Percentiles rank a stretch among this genome's conserved stretches.
These are phyloP conservation scores for Gaeumannomyces tritici DNA, from an alignment of 2,329 filamentous ascomycete genomes.

Conservation along the genomic window DNA sequence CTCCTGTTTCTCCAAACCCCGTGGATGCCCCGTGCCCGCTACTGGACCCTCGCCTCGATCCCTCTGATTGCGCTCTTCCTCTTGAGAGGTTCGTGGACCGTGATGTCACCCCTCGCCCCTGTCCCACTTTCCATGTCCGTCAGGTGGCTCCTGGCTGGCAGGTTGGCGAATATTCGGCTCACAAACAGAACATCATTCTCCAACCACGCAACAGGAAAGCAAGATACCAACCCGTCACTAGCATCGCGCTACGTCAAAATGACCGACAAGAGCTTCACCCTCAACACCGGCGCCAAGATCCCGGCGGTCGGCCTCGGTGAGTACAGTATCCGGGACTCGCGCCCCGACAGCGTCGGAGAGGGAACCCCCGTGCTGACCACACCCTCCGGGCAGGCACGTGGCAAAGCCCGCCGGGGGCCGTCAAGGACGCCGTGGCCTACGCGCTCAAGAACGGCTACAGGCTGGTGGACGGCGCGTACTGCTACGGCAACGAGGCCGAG, in stretches of 20 bases:
- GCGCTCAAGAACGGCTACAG: slow-evolving; percentile 49
- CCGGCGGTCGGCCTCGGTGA: slow-evolving; percentile 54
- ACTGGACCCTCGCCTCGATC: neutral
- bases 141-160: too few species aligned
- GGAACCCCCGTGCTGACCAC: neutral
- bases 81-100: neutral
- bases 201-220: neutral
- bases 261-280: slow-evolving; percentile 47
- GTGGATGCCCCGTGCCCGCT: neutral
- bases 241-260: slow-evolving; percentile 24
- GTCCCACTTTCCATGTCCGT: too few species aligned
- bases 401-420: slow-evolving; percentile 51
- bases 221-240: neutral
- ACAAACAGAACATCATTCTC: neutral
- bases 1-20: neutral
- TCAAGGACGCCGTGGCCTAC: slow-evolving; percentile 46
- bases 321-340: slow-evolving; percentile 7
- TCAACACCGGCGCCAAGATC: slow-evolving; percentile 55
- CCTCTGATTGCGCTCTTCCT: neutral
- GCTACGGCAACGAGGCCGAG: slow-evolving; percentile 74
- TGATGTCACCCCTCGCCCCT: too few species aligned
- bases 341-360: too few species aligned
- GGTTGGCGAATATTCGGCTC: neutral
- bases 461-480: slow-evolving; percentile 64
- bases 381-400: slow-evolving; percentile 42